phyloP scores from a whole-genome alignment of 495 filamentous ascomycete species.

The Daldinia concentrica region DNA sequence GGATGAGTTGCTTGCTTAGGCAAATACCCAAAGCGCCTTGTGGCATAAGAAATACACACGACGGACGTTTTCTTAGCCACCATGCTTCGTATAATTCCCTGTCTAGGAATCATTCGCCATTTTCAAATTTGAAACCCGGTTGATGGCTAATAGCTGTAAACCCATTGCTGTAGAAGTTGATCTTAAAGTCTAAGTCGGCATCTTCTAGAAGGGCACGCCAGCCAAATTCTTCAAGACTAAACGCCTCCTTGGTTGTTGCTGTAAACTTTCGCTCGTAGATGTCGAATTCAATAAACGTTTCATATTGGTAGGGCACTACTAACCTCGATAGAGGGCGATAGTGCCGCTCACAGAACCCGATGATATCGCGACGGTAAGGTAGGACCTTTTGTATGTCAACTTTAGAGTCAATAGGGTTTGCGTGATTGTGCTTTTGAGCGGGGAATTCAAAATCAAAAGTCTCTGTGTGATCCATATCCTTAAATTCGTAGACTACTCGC shows the following conservation, averaged over 20 bases:
- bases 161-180: slow-evolving; percentile 12
- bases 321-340: background rate
- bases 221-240: slow-evolving; percentile 7
- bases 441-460: slow-evolving; percentile 23
- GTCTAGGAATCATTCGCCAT: background rate
- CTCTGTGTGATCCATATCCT: slow-evolving; percentile 1
- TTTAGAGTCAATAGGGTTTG: background rate
- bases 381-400: slow-evolving; percentile 22
- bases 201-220: slow-evolving; percentile 7
- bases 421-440: background rate
- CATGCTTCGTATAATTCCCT: background rate
- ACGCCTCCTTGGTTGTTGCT: slow-evolving; percentile 7
- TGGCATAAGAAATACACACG: background rate
- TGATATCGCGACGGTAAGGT: slow-evolving; percentile 35
- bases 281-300: slow-evolving; percentile 33
- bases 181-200: slow-evolving; percentile 27
- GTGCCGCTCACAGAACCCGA: slow-evolving; percentile 23
- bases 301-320: background rate
- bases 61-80: background rate
- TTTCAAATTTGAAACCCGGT: slow-evolving; percentile 25
- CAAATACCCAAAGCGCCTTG: background rate
- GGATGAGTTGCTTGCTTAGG: background rate
- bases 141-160: slow-evolving; percentile 17
- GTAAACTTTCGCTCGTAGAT: slow-evolving; percentile 36
- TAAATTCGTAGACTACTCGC: slow-evolving; percentile 32